Conservation (phyloP, 1,284 basidiomycete species). For the Tilletia caries region DNA sequence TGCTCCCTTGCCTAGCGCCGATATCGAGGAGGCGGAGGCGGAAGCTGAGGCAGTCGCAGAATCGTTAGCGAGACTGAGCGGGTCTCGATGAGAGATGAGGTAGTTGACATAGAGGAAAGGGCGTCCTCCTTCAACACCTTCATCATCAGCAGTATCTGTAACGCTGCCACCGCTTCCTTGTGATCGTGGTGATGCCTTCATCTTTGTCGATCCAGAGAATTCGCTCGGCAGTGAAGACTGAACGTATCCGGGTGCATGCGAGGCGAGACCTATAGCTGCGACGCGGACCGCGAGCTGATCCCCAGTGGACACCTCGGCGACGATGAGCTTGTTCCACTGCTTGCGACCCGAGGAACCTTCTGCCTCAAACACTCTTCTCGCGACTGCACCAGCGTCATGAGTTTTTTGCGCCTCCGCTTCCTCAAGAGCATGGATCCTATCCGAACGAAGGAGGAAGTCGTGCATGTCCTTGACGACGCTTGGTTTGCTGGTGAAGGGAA, state of each 20-base stretch:
- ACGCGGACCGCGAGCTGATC: background rate
- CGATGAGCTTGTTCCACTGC: background rate
- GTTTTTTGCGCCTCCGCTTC: background rate
- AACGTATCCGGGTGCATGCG: background rate
- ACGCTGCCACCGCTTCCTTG: background rate
- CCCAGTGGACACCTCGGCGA: background rate
- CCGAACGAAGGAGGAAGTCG: background rate
- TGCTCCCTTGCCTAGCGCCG: conserved; percentile 22
- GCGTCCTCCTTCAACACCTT: background rate
- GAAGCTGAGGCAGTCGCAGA: background rate
- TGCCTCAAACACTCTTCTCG: background rate
- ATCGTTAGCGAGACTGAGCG: background rate
- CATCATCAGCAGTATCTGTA: background rate
- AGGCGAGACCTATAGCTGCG: background rate
- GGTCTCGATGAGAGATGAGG: conserved; percentile 24
- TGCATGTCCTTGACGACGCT: background rate
- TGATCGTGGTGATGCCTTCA: background rate
- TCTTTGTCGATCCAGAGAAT: background rate
- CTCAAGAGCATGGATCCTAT: background rate
- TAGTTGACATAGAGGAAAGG: conserved; percentile 28
- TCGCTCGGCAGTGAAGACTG: background rate
- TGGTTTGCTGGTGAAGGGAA: conserved; percentile 23
- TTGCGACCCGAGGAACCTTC: background rate
- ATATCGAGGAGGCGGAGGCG: no score
- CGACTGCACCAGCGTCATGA: background rate